Evolutionary conservation across 345 rosid species (phyloP).

Genomic region (Salix koriyanagi): DNA sequence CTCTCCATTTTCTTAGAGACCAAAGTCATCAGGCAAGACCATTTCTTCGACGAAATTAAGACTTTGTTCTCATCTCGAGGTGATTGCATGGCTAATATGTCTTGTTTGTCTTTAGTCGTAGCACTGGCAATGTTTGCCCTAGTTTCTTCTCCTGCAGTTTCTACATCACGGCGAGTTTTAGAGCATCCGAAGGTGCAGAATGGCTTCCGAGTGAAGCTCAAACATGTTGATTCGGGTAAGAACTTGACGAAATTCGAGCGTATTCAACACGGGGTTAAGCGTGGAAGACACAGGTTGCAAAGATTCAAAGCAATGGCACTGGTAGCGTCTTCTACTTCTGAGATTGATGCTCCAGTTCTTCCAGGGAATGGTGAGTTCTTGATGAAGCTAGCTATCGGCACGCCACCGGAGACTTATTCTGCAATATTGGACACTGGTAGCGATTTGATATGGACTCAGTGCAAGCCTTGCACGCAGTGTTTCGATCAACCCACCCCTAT

Average conservation of each 20-base stretch:
- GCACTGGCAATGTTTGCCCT: neutral
- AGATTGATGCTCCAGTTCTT: slow-evolving; percentile 42
- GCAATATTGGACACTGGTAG: slow-evolving; percentile 91
- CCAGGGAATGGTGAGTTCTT: slow-evolving; percentile 83
- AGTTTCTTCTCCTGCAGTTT: neutral
- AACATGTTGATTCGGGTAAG: slow-evolving; percentile 65
- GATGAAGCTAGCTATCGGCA: slow-evolving; percentile 65
- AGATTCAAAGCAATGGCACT: slow-evolving; percentile 44
- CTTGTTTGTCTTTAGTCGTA: slow-evolving; percentile 9
- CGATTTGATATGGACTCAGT: slow-evolving; percentile 93
- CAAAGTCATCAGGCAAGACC: neutral
- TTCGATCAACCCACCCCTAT: slow-evolving; percentile 68
- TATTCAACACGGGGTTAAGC: slow-evolving; percentile 58
- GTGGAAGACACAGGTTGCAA: slow-evolving; percentile 57
- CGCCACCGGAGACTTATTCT: slow-evolving; percentile 48
- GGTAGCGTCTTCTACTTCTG: slow-evolving; percentile 30
- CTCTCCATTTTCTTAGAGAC: neutral
- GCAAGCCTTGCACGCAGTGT: slow-evolving; percentile 76
- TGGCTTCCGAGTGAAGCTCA: slow-evolving; percentile 50
- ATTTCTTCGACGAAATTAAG: neutral
- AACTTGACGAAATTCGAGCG: slow-evolving; percentile 74
- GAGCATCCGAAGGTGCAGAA: neutral
- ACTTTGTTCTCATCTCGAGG: neutral
- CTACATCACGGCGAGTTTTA: slow-evolving; percentile 28
- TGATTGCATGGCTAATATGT: slow-evolving; percentile 2